Conservation (phyloP, 768 basidiomycete genomes). For the Erythrobasidium yunnanense region DNA sequence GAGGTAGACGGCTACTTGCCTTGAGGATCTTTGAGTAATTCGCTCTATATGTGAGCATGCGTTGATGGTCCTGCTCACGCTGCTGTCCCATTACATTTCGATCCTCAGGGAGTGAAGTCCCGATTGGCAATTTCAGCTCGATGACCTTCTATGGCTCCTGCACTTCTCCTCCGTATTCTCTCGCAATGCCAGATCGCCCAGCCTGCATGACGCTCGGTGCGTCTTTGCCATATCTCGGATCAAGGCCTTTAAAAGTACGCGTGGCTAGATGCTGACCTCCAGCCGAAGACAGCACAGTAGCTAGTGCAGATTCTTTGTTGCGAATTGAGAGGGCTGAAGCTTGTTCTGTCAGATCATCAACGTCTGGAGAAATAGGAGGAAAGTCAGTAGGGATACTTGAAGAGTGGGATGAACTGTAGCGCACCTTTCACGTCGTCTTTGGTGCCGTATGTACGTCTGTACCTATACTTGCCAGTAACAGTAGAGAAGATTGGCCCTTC, state of each 20-base stretch:
- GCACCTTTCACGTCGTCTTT: conserved; percentile 20
- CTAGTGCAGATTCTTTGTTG: conserved; percentile 19
- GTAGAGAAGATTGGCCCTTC: conserved; percentile 77
- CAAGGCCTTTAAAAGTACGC: conserved; percentile 70
- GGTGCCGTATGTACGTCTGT: conserved; percentile 8
- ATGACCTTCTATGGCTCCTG: background rate
- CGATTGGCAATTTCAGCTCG: no score
- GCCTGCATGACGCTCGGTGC: conserved; percentile 72
- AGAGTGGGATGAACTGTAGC: background rate
- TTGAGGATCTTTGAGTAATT: no score
- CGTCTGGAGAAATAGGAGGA: no score
- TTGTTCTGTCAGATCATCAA: background rate
- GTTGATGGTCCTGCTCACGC: no score
- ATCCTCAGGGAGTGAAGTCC: no score
- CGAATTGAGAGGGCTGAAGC: background rate
- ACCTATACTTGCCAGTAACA: conserved; percentile 43
- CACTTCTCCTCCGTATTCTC: conserved; percentile 62
- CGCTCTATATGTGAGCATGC: no score
- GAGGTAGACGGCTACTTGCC: no score
- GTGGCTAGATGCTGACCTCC: conserved; percentile 58
- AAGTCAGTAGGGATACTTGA: no score
- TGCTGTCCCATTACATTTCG: no score
- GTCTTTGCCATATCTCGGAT: conserved; percentile 59
- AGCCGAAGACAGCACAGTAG: conserved; percentile 30
- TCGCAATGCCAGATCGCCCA: conserved; percentile 77